Evolutionary conservation across 2,329 filamentous ascomycete genomes (phyloP).

Genomic region (Fonsecaea multimorphosa): DNA sequence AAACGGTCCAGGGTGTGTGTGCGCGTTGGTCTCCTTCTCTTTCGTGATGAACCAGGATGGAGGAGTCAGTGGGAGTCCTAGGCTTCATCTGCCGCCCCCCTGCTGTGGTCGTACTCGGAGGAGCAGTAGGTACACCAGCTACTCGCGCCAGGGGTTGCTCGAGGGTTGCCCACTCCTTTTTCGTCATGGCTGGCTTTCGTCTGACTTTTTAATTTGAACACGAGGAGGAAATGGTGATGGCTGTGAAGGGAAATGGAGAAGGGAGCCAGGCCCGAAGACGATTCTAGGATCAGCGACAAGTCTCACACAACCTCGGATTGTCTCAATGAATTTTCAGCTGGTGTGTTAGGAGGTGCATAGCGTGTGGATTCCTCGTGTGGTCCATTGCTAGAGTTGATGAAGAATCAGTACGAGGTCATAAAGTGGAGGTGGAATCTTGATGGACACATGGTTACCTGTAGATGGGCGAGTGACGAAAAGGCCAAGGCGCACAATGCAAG

Average conservation of each 20-base stretch:
- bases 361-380: not conserved
- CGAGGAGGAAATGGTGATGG: not conserved
- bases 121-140: not conserved
- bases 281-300: not conserved
- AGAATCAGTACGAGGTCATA: not conserved
- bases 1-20: conserved; percentile 18
- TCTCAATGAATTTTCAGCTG: not conserved
- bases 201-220: not conserved
- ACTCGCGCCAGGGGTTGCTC: not conserved
- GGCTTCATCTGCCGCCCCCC: not conserved
- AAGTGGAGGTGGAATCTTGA: not conserved
- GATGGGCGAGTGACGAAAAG: not conserved
- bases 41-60: conserved; percentile 3
- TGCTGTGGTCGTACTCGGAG: not conserved
- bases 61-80: not conserved
- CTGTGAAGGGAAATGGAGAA: not conserved
- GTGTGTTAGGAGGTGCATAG: not conserved
- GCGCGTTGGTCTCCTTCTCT: not conserved
- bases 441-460: not conserved
- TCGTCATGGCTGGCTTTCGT: not conserved
- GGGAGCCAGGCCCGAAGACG: not conserved
- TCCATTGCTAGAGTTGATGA: not conserved
- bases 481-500: not conserved
- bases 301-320: not conserved
- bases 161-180: not conserved